A percentile compares a stretch with the other conserved stretches of the same genome.
These are phyloP conservation scores for Syncephalastrum racemosum DNA, from an alignment of 371 early-diverging fungal species.

Conservation along the genomic window DNA sequence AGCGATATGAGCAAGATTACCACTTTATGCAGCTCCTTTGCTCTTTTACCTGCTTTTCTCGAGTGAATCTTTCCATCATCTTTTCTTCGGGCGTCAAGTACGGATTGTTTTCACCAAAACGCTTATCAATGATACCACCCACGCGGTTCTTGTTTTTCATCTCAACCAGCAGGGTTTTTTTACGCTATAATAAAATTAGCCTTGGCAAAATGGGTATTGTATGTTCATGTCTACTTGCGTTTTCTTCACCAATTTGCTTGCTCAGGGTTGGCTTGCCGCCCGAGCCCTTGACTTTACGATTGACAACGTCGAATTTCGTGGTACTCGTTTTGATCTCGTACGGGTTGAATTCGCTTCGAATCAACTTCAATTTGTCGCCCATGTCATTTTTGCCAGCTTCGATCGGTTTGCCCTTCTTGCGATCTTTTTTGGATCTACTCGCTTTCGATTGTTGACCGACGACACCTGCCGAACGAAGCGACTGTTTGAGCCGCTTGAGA, in stretches of 20 bases:
- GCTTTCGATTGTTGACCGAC: constrained; percentile 71
- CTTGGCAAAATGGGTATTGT: background rate
- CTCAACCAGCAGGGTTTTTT: constrained; percentile 82
- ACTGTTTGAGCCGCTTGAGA: constrained; percentile 77
- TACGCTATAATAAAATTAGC: constrained; percentile 50
- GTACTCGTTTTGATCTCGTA: constrained; percentile 84
- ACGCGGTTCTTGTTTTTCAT: constrained; percentile 66
- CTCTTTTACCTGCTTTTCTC: constrained; percentile 67
- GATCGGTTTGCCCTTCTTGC: constrained; percentile 58
- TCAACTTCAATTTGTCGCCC: constrained; percentile 51
- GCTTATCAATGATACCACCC: constrained; percentile 85
- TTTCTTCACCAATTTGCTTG: constrained; percentile 83
- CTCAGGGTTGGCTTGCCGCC: constrained; percentile 80
- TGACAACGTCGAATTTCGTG: constrained; percentile 84
- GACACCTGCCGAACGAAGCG: constrained; percentile 74
- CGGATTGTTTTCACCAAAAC: constrained; percentile 93
- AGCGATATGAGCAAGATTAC: background rate
- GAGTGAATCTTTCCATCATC: constrained; percentile 92
- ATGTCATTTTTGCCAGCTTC: constrained; percentile 58
- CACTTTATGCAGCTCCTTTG: constrained; percentile 15
- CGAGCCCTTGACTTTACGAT: constrained; percentile 82
- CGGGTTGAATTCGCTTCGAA: constrained; percentile 75
- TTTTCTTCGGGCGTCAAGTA: constrained; percentile 91
- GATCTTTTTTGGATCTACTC: constrained; percentile 60
- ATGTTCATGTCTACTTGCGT: constrained; percentile 42